Percentiles rank a stretch among this genome's conserved stretches.
Evolutionary conservation across 805 yeast genomes (phyloP).

Genomic region (Candida takata): DNA sequence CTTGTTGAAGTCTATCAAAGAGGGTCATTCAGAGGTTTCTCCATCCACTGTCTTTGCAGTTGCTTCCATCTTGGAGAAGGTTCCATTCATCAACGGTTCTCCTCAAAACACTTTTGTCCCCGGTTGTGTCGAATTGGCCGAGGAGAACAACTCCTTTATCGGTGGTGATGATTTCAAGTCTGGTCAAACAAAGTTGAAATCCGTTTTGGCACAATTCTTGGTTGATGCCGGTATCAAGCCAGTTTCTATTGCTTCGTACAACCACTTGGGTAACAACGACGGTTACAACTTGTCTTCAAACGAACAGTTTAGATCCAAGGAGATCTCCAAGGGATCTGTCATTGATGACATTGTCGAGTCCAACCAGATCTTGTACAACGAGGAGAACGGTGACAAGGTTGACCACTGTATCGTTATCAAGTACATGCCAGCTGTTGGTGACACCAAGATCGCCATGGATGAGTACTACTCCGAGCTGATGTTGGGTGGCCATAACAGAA

Average conservation of each 20-base stretch:
- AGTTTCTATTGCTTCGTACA: constrained; percentile 88
- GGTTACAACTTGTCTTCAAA: constrained; percentile 90
- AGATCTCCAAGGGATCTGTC: constrained; percentile 86
- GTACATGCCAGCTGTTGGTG: constrained; percentile 91
- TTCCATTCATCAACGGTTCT: constrained; percentile 91
- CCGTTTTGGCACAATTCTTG: constrained; percentile 92
- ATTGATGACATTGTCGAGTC: constrained; percentile 92
- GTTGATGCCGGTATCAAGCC: constrained; percentile 98
- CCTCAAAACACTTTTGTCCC: constrained; percentile 98
- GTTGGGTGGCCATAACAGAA: constrained; percentile 96
- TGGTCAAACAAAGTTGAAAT: constrained; percentile 93
- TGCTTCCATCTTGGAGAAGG: constrained; percentile 81
- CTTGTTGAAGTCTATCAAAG: constrained; percentile 64
- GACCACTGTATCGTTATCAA: constrained; percentile 96
- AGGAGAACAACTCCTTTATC: constrained; percentile 63
- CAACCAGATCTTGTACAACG: constrained; percentile 76
- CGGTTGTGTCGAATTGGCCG: constrained; percentile 87
- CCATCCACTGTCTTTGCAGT: constrained; percentile 94
- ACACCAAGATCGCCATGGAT: constrained; percentile 96
- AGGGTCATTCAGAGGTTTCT: constrained; percentile 75
- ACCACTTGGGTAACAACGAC: constrained; percentile 94
- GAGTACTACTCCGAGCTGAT: constrained; percentile 94
- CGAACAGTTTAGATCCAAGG: constrained; percentile 90
- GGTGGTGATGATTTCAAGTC: constrained; percentile 98
- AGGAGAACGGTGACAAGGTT: constrained; percentile 66